Conservation (phyloP, 2,329 filamentous ascomycete genomes). For the Cephalotrichum gorgonifer region DNA sequence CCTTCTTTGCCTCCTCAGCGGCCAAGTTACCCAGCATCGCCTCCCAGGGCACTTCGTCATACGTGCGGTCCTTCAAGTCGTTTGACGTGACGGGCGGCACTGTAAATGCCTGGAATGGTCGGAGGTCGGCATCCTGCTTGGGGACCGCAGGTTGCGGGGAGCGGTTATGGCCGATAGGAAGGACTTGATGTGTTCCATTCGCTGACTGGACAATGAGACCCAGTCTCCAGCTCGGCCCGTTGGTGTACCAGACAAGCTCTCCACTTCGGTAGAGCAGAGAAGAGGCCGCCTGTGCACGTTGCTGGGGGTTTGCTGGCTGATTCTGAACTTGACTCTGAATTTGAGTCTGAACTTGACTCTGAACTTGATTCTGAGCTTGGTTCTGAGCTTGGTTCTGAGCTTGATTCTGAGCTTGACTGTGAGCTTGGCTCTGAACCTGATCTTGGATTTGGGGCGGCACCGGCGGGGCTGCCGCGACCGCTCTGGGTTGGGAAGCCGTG, state of each 20-base stretch:
- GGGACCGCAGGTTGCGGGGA: slow-evolving; percentile 25
- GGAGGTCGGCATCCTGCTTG: slow-evolving; percentile 29
- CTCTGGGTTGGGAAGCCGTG: not conserved
- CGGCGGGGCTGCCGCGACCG: slow-evolving; percentile 1
- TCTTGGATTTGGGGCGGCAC: slow-evolving; percentile 4
- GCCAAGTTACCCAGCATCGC: slow-evolving; percentile 18
- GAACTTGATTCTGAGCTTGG: not conserved
- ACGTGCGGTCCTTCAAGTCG: slow-evolving; percentile 26
- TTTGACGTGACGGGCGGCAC: slow-evolving; percentile 31
- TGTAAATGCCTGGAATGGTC: slow-evolving; percentile 41
- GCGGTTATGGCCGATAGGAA: slow-evolving; percentile 28
- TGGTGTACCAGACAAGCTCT: slow-evolving; percentile 40
- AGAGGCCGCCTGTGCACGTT: slow-evolving; percentile 9
- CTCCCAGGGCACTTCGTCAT: slow-evolving; percentile 33
- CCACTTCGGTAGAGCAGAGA: slow-evolving; percentile 33
- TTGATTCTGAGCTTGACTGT: not conserved
- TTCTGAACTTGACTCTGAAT: not conserved
- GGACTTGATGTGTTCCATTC: slow-evolving; percentile 22
- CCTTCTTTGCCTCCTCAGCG: slow-evolving; percentile 8
- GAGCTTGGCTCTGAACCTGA: not conserved
- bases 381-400: not conserved
- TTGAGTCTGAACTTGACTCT: not conserved
- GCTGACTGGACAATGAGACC: slow-evolving; percentile 28
- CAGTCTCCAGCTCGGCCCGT: slow-evolving; percentile 35
- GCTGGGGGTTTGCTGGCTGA: not conserved